Conservation (phyloP, 2,329 filamentous ascomycete genomes). For the Lasiodiplodia citricola region DNA sequence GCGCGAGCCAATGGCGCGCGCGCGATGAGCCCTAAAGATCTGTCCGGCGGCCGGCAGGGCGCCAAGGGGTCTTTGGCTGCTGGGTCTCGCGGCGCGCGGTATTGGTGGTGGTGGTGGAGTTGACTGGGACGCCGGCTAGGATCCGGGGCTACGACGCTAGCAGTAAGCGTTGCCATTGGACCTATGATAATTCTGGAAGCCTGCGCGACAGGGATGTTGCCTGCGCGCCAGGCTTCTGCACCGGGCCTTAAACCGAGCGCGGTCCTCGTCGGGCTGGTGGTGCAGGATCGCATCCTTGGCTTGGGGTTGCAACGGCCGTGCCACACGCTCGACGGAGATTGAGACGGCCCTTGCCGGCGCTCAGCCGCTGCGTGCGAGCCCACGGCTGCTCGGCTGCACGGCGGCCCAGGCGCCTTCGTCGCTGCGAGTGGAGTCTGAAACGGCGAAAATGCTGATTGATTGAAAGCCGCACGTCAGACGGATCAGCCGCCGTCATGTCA, state of each 20-base stretch:
- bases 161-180: constrained; percentile 12
- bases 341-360: constrained; percentile 12
- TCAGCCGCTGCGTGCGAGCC: constrained; percentile 5
- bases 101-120: constrained; percentile 15
- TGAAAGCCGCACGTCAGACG: constrained; percentile 23
- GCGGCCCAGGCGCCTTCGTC: constrained; percentile 7
- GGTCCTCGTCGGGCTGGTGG: constrained; percentile 17
- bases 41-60: constrained; percentile 16
- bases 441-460: constrained; percentile 23
- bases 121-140: constrained; percentile 16
- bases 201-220: constrained; percentile 13
- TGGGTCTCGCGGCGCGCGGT: constrained; percentile 22
- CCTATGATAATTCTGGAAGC: constrained; percentile 19
- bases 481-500: constrained; percentile 23
- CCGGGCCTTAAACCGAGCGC: constrained; percentile 23
- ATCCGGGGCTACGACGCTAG: constrained; percentile 14
- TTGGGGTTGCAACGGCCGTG: constrained; percentile 26
- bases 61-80: constrained; percentile 17
- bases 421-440: constrained; percentile 24
- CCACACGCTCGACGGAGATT: constrained; percentile 25
- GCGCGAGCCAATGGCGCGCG: constrained; percentile 16
- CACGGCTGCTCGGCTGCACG: constrained; percentile 11
- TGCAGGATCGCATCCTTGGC: constrained; percentile 26
- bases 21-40: constrained; percentile 25
- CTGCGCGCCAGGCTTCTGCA: constrained; percentile 3